These are phyloP conservation scores for Debaryomycetaceae sp. DNA, from an alignment of 1,139 yeast species.

Conservation along the genomic window DNA sequence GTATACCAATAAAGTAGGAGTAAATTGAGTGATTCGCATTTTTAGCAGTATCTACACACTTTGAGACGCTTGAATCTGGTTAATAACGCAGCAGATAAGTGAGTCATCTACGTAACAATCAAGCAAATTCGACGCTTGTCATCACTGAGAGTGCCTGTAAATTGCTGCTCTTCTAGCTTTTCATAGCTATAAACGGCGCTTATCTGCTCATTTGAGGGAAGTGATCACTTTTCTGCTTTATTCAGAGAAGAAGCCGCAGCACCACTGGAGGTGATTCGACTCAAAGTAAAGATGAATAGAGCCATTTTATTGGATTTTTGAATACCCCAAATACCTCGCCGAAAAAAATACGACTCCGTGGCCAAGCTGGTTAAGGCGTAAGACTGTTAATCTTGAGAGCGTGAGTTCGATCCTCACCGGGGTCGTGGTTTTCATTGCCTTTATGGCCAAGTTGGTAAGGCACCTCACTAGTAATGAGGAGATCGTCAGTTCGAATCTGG, in stretches of 20 bases:
- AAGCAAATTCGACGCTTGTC: no score
- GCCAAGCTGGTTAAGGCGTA: conserved; percentile 12
- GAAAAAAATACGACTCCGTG: conserved; percentile 8
- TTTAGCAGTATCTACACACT: no score
- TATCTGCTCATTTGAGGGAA: not conserved
- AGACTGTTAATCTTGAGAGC: conserved; percentile 10
- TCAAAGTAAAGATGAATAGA: not conserved
- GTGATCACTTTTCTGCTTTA: not conserved
- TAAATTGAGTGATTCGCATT: no score
- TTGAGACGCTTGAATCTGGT: no score
- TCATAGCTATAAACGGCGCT: no score
- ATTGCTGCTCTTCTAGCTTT: no score
- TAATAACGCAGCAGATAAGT: no score
- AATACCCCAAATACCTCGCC: no score
- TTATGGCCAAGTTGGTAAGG: conserved; percentile 73
- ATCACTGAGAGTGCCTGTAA: no score
- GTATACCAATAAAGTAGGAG: no score
- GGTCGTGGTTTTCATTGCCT: conserved; percentile 8
- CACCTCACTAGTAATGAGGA: conserved; percentile 87
- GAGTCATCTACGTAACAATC: no score
- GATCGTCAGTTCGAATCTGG: conserved; percentile 84
- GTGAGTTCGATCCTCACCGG: conserved; percentile 10
- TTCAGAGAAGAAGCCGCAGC: not conserved
- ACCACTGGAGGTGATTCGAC: not conserved
- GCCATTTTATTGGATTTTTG: conserved; percentile 2